Evolutionary conservation across 257 asterid species (phyloP).

Genomic region (Eustoma russellianum): DNA sequence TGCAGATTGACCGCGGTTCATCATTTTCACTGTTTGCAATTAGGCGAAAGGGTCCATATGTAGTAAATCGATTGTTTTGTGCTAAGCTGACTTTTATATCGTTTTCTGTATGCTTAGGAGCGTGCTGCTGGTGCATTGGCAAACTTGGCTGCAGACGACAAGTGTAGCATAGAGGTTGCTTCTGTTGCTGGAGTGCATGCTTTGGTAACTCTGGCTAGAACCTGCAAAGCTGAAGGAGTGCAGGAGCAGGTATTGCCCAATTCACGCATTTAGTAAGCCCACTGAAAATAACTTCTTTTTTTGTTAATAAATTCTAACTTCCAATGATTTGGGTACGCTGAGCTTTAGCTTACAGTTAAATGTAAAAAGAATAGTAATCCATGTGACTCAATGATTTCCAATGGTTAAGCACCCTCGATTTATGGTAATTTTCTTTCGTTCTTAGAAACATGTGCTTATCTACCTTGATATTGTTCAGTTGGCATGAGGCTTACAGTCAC

Average conservation of each 20-base stretch:
- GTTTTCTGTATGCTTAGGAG: slow-evolving; percentile 37
- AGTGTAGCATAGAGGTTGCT: slow-evolving; percentile 81
- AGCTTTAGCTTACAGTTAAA: background rate
- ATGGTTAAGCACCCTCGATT: too few species aligned
- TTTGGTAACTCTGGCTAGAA: slow-evolving; percentile 62
- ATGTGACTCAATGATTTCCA: background rate
- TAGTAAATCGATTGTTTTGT: background rate
- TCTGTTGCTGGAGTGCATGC: slow-evolving; percentile 67
- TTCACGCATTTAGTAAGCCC: slow-evolving; percentile 5
- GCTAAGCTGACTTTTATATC: background rate
- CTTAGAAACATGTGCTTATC: too few species aligned
- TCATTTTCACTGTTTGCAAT: background rate
- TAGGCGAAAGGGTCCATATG: too few species aligned
- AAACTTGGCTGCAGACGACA: slow-evolving; percentile 91
- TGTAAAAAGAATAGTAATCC: background rate
- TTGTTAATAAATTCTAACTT: too few species aligned
- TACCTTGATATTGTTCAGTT: too few species aligned
- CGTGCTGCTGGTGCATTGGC: slow-evolving; percentile 94
- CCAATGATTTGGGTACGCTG: background rate
- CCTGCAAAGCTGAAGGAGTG: slow-evolving; percentile 73
- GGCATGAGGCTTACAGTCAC: too few species aligned
- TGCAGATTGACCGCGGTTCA: slow-evolving; percentile 3
- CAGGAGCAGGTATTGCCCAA: slow-evolving; percentile 65
- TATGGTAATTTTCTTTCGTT: too few species aligned
- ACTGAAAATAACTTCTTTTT: too few species aligned